Percentiles rank a stretch among this genome's conserved stretches.
Conservation (phyloP, 2,329 filamentous ascomycete genomes). For the Chrysoporthe deuterocubensis region DNA sequence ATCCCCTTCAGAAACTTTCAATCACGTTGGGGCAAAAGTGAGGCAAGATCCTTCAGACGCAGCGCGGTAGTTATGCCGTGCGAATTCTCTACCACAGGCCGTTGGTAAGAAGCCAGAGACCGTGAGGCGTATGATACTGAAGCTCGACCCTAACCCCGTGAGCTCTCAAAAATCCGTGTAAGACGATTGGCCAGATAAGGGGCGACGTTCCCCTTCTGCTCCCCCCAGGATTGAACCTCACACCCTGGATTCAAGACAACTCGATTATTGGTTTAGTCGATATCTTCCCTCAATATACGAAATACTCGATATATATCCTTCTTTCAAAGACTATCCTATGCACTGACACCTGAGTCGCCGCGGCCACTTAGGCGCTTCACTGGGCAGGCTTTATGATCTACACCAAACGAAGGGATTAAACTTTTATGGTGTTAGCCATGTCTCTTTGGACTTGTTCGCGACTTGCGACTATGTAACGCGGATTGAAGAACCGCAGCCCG, state of each 20-base stretch:
- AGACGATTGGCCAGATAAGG: slow-evolving; percentile 6
- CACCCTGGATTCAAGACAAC: no score
- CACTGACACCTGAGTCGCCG: no score
- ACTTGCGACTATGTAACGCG: neutral
- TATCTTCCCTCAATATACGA: no score
- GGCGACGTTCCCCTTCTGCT: neutral
- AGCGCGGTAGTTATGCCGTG: no score
- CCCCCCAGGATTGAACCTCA: neutral
- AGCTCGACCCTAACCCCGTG: neutral
- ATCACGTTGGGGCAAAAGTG: no score
- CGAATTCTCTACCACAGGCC: neutral
- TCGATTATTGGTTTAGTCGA: no score
- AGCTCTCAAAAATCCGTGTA: neutral
- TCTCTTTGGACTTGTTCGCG: neutral
- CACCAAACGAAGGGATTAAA: neutral
- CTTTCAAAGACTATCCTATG: no score
- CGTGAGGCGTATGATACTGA: neutral
- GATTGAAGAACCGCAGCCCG: no score
- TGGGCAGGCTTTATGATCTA: neutral
- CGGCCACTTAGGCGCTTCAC: no score
- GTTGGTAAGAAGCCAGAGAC: neutral
- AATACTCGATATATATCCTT: no score
- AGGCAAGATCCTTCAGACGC: no score
- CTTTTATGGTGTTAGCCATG: neutral
- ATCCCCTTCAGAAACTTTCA: no score